Conservation (phyloP, 148 eudicot species). For the Nyssa sinensis region DNA sequence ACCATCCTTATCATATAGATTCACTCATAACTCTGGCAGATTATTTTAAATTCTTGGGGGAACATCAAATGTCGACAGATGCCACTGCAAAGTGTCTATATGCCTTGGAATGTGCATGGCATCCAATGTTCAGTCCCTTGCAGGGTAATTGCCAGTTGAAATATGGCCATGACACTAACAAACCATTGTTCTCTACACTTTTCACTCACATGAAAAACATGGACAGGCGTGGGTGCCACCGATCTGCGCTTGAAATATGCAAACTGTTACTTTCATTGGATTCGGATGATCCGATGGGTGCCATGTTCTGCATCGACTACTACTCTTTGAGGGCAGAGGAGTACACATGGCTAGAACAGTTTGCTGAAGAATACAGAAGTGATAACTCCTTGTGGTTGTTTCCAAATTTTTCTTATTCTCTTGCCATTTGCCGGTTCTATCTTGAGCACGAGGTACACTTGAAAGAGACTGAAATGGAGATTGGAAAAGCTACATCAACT, state of each 20-base stretch:
- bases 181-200: slow-evolving; percentile 61
- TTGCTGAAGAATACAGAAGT: slow-evolving; percentile 66
- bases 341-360: slow-evolving; percentile 77
- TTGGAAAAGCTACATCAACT: slow-evolving; percentile 47
- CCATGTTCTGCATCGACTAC: slow-evolving; percentile 79
- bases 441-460: slow-evolving; percentile 50
- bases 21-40: slow-evolving; percentile 81
- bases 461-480: slow-evolving; percentile 23
- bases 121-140: slow-evolving; percentile 77
- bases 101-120: slow-evolving; percentile 98
- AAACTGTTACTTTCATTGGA: slow-evolving; percentile 82
- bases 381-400: slow-evolving; percentile 78
- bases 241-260: slow-evolving; percentile 92
- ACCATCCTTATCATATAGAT: slow-evolving; percentile 86
- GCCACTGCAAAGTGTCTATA: slow-evolving; percentile 70
- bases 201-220: slow-evolving; percentile 87
- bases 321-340: slow-evolving; percentile 83
- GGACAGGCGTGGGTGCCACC: slow-evolving; percentile 94
- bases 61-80: slow-evolving; percentile 86
- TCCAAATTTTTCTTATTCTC: slow-evolving; percentile 91
- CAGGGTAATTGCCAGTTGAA: slow-evolving; percentile 69
- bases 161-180: slow-evolving; percentile 70
- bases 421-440: slow-evolving; percentile 76
- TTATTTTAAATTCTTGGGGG: slow-evolving; percentile 84
- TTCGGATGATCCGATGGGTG: slow-evolving; percentile 90